phyloP scores from a whole-genome alignment of 371 early-diverging fungal genomes.

The Mucor saturninus region DNA sequence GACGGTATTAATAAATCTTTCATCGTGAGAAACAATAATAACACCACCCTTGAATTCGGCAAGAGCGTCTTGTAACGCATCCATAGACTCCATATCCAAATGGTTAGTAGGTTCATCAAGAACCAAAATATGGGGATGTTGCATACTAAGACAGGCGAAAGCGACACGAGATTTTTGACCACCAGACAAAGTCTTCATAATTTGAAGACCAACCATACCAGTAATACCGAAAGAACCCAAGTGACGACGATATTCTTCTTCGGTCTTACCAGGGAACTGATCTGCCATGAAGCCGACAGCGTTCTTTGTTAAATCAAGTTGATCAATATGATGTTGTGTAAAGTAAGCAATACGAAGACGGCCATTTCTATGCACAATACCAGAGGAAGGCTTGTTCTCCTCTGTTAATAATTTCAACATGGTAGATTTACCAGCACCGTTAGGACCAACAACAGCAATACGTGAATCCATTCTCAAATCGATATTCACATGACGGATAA shows the following conservation, averaged over 20 bases:
- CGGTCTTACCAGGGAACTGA: slow-evolving; percentile 88
- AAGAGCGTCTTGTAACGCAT: slow-evolving; percentile 84
- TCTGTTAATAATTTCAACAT: slow-evolving; percentile 92
- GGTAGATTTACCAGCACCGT: slow-evolving; percentile 89
- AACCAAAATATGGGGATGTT: slow-evolving; percentile 94
- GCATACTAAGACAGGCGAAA: slow-evolving; percentile 93
- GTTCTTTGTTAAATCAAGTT: slow-evolving; percentile 82
- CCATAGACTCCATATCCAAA: slow-evolving; percentile 91
- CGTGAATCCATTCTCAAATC: slow-evolving; percentile 96
- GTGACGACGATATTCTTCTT: slow-evolving; percentile 95
- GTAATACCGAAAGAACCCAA: slow-evolving; percentile 95
- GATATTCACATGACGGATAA: slow-evolving; percentile 83
- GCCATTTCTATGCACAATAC: slow-evolving; percentile 90
- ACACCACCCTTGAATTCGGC: slow-evolving; percentile 88
- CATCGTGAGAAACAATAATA: slow-evolving; percentile 93
- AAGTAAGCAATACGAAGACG: slow-evolving; percentile 95
- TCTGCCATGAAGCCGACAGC: slow-evolving; percentile 89
- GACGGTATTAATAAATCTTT: slow-evolving; percentile 85
- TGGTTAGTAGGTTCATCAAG: slow-evolving; percentile 97
- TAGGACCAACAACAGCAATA: slow-evolving; percentile 93
- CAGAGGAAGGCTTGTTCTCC: slow-evolving; percentile 74
- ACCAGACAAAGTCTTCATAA: slow-evolving; percentile 95
- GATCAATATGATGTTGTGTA: slow-evolving; percentile 98
- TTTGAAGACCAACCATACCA: slow-evolving; percentile 93
- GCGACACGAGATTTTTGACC: slow-evolving; percentile 98